Percentiles rank a stretch among this genome's conserved stretches.
Conservation (phyloP, 768 basidiomycete species). For the Trametes sanguinea region DNA sequence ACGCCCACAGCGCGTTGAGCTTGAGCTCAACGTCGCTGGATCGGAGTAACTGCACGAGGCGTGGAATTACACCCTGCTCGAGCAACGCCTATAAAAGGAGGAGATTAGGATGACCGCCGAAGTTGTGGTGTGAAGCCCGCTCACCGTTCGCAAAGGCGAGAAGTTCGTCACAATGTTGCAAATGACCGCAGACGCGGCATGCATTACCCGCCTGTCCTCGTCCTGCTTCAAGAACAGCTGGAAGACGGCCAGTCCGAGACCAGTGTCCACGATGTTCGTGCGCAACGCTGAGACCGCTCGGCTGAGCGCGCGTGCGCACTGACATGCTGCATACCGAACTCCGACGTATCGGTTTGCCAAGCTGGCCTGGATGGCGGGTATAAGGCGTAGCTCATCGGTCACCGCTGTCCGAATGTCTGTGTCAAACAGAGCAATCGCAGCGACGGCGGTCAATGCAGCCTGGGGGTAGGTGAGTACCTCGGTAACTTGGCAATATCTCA, state of each 20-base stretch:
- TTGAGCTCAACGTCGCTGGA: constrained; percentile 57
- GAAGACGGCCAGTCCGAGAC: constrained; percentile 73
- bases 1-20: constrained; percentile 79
- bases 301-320: constrained; percentile 78
- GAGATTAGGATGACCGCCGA: not conserved
- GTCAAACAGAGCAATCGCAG: constrained; percentile 70
- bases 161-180: constrained; percentile 89
- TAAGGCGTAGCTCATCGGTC: constrained; percentile 57
- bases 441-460: constrained; percentile 75
- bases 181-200: constrained; percentile 70
- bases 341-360: constrained; percentile 67
- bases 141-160: constrained; percentile 73
- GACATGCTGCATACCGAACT: constrained; percentile 85
- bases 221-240: constrained; percentile 53
- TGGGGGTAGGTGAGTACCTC: constrained; percentile 29
- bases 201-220: constrained; percentile 70
- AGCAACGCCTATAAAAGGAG: constrained; percentile 53
- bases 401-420: constrained; percentile 72
- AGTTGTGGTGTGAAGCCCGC: constrained; percentile 30
- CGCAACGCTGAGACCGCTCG: constrained; percentile 78
- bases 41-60: constrained; percentile 60
- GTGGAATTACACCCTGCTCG: constrained; percentile 63
- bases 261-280: constrained; percentile 83
- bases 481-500: not conserved
- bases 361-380: constrained; percentile 54